Percentiles rank a stretch among this genome's conserved stretches.
These are phyloP conservation scores for Cocos nucifera DNA, from an alignment of 176 grass and related monocot species.

Conservation along the genomic window DNA sequence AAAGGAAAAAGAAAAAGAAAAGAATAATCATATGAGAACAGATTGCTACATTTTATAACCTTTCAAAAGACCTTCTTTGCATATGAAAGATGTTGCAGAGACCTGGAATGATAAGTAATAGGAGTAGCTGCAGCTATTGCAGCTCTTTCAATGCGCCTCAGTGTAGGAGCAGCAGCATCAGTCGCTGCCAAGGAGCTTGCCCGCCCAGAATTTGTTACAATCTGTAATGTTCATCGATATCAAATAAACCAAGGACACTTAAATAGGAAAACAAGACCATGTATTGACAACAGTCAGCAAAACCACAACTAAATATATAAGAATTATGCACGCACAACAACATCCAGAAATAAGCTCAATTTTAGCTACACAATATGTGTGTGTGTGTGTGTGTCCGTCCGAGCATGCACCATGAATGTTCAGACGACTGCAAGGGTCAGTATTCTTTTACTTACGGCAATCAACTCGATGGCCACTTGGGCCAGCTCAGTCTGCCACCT, in stretches of 20 bases:
- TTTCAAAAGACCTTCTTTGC: too few species aligned
- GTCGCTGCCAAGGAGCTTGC: slow-evolving; percentile 92
- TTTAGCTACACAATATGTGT: too few species aligned
- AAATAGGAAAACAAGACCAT: too few species aligned
- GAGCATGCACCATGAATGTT: too few species aligned
- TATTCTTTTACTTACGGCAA: slow-evolving; percentile 40
- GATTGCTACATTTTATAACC: not conserved
- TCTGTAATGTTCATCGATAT: slow-evolving; percentile 14
- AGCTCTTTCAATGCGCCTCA: slow-evolving; percentile 91
- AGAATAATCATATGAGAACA: not conserved
- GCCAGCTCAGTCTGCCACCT: slow-evolving; percentile 96
- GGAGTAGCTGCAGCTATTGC: slow-evolving; percentile 95
- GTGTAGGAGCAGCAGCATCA: slow-evolving; percentile 85
- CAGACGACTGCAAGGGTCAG: too few species aligned
- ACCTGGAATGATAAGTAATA: slow-evolving; percentile 95
- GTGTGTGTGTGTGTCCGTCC: too few species aligned
- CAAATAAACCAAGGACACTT: too few species aligned
- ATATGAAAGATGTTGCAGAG: slow-evolving; percentile 11
- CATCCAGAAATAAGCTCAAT: too few species aligned
- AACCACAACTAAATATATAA: too few species aligned
- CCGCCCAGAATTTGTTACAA: slow-evolving; percentile 93
- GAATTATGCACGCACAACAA: too few species aligned
- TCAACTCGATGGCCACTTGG: slow-evolving; percentile 91
- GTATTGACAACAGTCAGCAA: too few species aligned
- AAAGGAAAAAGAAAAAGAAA: not conserved